Base-by-base conservation (phyloP, 1,284 basidiomycete genomes). In the Tilletia caries region DNA sequence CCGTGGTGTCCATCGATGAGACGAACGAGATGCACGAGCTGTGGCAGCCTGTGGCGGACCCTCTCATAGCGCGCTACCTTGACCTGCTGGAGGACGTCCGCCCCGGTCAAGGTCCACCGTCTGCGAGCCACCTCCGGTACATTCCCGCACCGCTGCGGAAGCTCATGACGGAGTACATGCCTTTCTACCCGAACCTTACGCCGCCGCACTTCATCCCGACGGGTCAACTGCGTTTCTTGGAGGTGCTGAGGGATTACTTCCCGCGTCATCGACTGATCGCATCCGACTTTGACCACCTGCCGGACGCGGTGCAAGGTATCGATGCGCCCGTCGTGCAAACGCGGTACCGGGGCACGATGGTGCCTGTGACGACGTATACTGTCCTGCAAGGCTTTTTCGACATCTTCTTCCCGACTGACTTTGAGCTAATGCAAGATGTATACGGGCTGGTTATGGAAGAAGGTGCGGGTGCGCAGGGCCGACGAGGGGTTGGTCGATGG, bases 381-480 rank as follows among this genome's bases (percentile, higher is more conserved):
- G 96, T 98, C 69, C 90, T 91, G 75, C 96, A 92, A 81, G 96
- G 96, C 13, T 95, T 90, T 85, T 99, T 99, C 84, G 96, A 99
- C 85, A 98, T 98, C 74, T 94, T 99, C 86, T 99, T 98, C 86
- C 96, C 96, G 1, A 98, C 95, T 6, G 86, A 95, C 81, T 99
- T 98, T 76, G 88, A 89, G 66, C 87, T 88, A 25, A 86, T 98
- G 32, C 48, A 66, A 1, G 67, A 73, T 13, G 64, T 79, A 3
- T 83, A 84, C 65, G 33, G 50, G 13, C 37, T 65, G 18, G 66
- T 75, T 2, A 76, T 77, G 71, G 86, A 44, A 37, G 8, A 52
- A 27, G 10, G 20, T 27, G n/a, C 4, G 15, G 44, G 44, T 29
- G 18, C n/a, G 3, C 5, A n/a, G 33, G 1, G 5, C 18, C 29